Base-by-base conservation (phyloP, 108 stramenopile genomes). In the Cylindrotheca fusiformis region DNA sequence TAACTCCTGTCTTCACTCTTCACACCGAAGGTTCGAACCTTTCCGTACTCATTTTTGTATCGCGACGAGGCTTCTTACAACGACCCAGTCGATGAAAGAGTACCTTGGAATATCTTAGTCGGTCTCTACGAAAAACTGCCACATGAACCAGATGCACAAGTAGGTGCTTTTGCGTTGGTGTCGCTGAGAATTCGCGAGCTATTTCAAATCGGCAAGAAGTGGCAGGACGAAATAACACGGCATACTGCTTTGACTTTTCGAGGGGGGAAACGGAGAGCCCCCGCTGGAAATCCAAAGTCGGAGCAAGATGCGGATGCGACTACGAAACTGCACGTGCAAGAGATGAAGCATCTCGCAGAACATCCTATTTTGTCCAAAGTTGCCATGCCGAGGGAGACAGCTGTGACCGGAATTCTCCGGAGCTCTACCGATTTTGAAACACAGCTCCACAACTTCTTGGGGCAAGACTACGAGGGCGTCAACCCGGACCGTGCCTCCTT, bases 401-500 rank as follows among this genome's bases (percentile, higher is more conserved):
- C 74, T 46, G 63, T 88, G 0, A 48, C 69, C 21, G 56, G 75
- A 12, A 73, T 77, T 53, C 54, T 79, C 22, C 29, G 48, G 30
- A 67, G 32, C 24, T 75, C 85, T 24, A 72, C 50, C 17, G 48
- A 76, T 47, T 80, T 88, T 55, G 79, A 84, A 55, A 27, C 52
- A 1, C 61, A 62, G 44, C 60, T 92, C 24, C 58, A 75, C 17
- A 63, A 74, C 14, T 77, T 92, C 48, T 65, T 88, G 23, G 59
- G 60, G 12, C 71, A 71, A 24, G 84, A 88, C 41, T 83, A 63
- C 54, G 58, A 69, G 27, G 76, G 77, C 1, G 49, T 24, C 8
- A 50, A 53, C 36, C 75, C 81, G 44, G 90, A 86, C 33, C 78
- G 81, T 44, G 72, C 80, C 24, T 71, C 72, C n/a, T 78, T 75